A percentile compares a stretch with the other conserved stretches of the same genome.
Conservation (phyloP, 129 eudicot species). For the Gnaphalium uliginosum region DNA sequence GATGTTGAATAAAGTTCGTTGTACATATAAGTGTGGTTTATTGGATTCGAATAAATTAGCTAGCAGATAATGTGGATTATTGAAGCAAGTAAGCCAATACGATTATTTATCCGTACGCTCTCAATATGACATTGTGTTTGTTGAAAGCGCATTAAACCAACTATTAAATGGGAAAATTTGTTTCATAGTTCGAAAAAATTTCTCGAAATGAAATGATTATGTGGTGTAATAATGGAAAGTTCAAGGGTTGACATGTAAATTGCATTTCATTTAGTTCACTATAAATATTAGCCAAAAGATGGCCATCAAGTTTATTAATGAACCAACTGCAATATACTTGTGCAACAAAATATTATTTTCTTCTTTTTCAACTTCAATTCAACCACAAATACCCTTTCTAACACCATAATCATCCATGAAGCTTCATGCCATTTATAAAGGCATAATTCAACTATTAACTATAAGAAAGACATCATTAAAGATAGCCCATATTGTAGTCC, state of each 20-base stretch:
- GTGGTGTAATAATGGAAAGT: conserved; percentile 7
- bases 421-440: conserved; percentile 51
- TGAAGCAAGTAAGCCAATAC: no score
- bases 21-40: background rate
- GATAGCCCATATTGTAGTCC: conserved; percentile 42
- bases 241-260: conserved; percentile 15
- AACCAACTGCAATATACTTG: conserved; percentile 46
- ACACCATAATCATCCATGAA: conserved; percentile 52
- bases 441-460: conserved; percentile 38
- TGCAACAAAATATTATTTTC: background rate
- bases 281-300: conserved; percentile 38
- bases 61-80: no score
- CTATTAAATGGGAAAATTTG: background rate
- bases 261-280: background rate
- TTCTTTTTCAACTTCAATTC: conserved; percentile 16
- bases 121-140: no score
- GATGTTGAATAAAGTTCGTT: no score
- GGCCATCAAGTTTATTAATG: conserved; percentile 48
- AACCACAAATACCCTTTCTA: no score
- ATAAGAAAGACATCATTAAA: conserved; percentile 45
- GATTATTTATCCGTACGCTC: no score
- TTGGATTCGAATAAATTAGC: no score
- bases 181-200: background rate
- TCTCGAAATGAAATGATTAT: conserved; percentile 6
- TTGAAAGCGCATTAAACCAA: no score